Evolutionary conservation across 2,329 filamentous ascomycete genomes (phyloP).

Genomic region (Aureobasidium sp.): DNA sequence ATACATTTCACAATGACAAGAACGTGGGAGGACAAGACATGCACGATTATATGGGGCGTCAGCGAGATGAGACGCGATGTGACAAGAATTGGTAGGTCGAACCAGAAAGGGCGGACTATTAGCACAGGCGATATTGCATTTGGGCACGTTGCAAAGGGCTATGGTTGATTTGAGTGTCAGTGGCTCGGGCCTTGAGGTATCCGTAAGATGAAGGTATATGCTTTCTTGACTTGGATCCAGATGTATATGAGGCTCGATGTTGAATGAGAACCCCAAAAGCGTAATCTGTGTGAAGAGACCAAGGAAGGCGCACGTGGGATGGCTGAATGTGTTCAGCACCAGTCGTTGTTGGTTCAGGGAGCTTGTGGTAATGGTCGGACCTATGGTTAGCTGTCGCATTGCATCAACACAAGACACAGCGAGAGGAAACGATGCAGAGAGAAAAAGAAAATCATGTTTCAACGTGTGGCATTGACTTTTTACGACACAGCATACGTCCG

Average conservation of each 20-base stretch:
- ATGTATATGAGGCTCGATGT: background rate
- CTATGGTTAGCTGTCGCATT: background rate
- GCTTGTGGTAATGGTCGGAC: background rate
- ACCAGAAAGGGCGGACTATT: background rate
- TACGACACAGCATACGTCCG: conserved; percentile 5
- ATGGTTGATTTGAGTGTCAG: too few relatives aligned
- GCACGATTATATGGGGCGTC: too few relatives aligned
- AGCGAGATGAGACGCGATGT: too few relatives aligned
- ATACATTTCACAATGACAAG: background rate
- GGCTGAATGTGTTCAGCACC: background rate
- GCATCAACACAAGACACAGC: background rate
- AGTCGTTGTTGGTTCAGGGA: background rate
- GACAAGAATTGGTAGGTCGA: too few relatives aligned
- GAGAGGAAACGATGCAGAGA: background rate
- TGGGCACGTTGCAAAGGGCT: background rate
- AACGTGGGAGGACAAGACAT: too few relatives aligned
- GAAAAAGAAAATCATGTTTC: conserved; percentile 7
- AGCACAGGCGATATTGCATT: background rate
- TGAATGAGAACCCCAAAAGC: background rate
- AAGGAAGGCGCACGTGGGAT: background rate
- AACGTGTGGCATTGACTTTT: conserved; percentile 13
- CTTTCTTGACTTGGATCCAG: background rate
- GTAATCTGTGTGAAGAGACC: too few relatives aligned
- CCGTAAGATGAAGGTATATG: background rate
- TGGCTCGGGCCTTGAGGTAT: background rate